Conservation (phyloP, 192 early-diverging fungal species). For the Linnemannia zychae region DNA sequence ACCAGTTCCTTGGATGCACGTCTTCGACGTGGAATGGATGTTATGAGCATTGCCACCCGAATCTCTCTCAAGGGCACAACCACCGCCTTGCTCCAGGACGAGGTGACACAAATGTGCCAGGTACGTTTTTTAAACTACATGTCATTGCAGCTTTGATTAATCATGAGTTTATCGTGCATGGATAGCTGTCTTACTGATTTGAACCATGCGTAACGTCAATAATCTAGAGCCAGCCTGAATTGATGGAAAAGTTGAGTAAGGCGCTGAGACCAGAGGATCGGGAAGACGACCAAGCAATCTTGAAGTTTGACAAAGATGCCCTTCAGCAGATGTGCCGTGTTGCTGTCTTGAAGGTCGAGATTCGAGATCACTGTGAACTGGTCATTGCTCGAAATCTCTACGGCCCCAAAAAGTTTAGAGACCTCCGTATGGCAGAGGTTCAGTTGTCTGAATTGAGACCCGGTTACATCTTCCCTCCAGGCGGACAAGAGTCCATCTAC, state of each 20-base stretch:
- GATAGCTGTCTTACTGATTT: no score
- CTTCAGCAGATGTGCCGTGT: conserved; percentile 52
- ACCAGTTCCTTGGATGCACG: conserved; percentile 45
- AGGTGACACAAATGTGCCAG: conserved; percentile 53
- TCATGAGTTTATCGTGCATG: no score
- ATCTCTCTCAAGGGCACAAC: conserved; percentile 37
- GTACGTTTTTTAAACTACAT: background rate
- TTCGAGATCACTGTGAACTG: conserved; percentile 52
- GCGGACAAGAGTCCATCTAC: conserved; percentile 54
- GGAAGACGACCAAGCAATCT: conserved; percentile 51
- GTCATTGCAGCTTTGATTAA: background rate
- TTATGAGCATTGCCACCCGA: conserved; percentile 34
- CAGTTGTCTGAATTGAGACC: conserved; percentile 43
- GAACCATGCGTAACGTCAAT: background rate
- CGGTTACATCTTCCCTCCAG: conserved; percentile 48
- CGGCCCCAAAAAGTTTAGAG: conserved; percentile 53
- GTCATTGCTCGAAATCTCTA: conserved; percentile 52
- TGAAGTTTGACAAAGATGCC: conserved; percentile 53
- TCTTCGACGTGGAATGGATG: conserved; percentile 48
- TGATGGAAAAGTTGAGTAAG: conserved; percentile 46
- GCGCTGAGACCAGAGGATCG: conserved; percentile 39
- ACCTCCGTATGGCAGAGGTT: conserved; percentile 48
- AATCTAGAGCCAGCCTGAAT: conserved; percentile 36
- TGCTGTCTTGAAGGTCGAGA: conserved; percentile 43
- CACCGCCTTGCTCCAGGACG: conserved; percentile 42